Base-by-base conservation (phyloP, 345 rosid species). In the Nephelium lappaceum region DNA sequence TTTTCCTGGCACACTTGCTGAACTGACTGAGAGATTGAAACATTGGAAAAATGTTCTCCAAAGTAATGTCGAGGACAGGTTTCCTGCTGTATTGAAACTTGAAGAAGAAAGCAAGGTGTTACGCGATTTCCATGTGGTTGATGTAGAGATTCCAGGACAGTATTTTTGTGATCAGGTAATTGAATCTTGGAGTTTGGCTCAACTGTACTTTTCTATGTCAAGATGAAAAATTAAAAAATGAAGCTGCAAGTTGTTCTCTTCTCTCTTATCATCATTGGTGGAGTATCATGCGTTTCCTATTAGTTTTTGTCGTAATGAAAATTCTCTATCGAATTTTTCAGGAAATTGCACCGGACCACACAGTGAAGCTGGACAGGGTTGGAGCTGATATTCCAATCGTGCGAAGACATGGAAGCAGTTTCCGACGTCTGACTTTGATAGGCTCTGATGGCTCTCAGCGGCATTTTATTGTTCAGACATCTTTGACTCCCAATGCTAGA, bases 101-200 rank as follows among this genome's bases (percentile, higher is more conserved):
- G 99, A 97, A 87, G 99, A 94, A 71, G 99, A 97, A 87, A 97
- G 99, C 86, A 86, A 87, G 81, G 97, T 94, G 57, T 83, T 97
- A 80, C 93, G 93, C 15, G 98, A 97, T 84, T 93, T 97, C 83
- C 94, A 92, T 89, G 93, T 93, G 64, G 98, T 97, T 83, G 99
- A 97, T 78, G 98, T 97, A 69, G 99, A 97, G 89, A 94, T 97
- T 84, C 99, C 99, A 51, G 99, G 99, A 70, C 99, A 97, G 82
- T 97, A 97, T 88, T 97, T 96, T 77, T 77, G 85, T 74, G 98
- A 97, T 81, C 99, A 94, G 99, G 99, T 96, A 58, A 62, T 64
- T 36, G 24, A 14, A 23, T 57, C 41, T 19, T 73, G 38, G 51
- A 27, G 2, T 15, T 31, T 31, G 36, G 36, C 36, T 31, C 36